Evolutionary conservation across 805 yeast genomes (phyloP), one percentile per base, ranked within the genome.

Genomic region (Ogataea methanolica): DNA sequence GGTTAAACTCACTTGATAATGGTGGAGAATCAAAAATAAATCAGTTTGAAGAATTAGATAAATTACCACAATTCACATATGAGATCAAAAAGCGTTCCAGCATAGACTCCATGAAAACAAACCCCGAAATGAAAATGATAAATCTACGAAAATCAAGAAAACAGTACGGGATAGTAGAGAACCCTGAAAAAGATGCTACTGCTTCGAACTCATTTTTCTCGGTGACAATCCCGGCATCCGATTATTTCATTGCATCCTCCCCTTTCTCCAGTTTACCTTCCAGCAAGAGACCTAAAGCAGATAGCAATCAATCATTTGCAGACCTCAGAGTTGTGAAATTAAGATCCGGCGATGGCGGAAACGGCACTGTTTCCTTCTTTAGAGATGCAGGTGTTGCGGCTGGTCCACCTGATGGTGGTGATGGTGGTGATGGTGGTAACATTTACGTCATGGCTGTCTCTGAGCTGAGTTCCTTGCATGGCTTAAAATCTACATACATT

Each of bases 391-490:
- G 90, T 37, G 69, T 88, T 39, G 75, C 96, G 0, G 75, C 76
- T 17, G 99, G 99, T 0, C 98, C 99, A 0, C 96, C 99, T 0
- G 96, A 91, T 65, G 99, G 99, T n/a, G 99, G 99, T 9, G 97
- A 94, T 68, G 99, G 99, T 31, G 99, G 98, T 5, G 70, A 74
- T 51, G 99, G 99, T 21, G 99, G 99, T 2, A 75, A 83, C 45
- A 76, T 94, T 2, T 92, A 85, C 61, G 79, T 94, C 2, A 88
- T 84, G 61, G 96, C 96, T 3, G 82, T 83, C 1, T 79, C 79
- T 43, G 87, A 86, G 21, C 57, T 87, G 39, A 78, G 82, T 35
- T 83, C 94, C 4, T 66, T 94, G 49, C 89, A 88, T 56, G 80
- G 81, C 50, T 58, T 92, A 29, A 77, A 77, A 50, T 76, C 84